Conservation (phyloP, 495 filamentous ascomycete genomes). For the Penicillium ucsense region DNA sequence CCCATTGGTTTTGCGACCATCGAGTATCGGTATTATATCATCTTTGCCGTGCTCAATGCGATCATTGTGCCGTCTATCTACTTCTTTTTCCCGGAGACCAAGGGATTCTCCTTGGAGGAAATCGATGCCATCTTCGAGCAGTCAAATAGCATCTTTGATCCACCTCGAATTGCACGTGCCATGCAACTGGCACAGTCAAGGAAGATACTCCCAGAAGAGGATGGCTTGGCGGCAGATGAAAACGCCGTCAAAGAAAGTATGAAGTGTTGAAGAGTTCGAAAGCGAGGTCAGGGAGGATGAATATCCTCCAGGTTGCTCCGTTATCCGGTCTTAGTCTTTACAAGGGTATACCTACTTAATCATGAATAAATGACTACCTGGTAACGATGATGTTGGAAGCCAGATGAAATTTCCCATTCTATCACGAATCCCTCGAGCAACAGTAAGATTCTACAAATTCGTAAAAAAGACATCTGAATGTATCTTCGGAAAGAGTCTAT, state of each 20-base stretch:
- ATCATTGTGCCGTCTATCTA: conserved; percentile 41
- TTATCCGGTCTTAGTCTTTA: too few relatives aligned
- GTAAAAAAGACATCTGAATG: too few relatives aligned
- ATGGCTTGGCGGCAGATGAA: conserved; percentile 2
- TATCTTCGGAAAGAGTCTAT: too few relatives aligned
- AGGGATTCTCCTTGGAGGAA: conserved; percentile 56
- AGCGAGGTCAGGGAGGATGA: too few relatives aligned
- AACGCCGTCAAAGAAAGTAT: conserved; percentile 2
- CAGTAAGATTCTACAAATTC: too few relatives aligned
- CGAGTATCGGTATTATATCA: conserved; percentile 38
- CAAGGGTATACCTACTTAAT: too few relatives aligned
- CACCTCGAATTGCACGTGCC: conserved; percentile 16
- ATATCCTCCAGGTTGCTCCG: too few relatives aligned
- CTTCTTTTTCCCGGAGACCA: conserved; percentile 50
- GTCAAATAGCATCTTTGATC: conserved; percentile 23
- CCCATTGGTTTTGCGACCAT: conserved; percentile 37
- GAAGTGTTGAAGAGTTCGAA: neutral
- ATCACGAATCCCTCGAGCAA: too few relatives aligned
- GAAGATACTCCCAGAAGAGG: conserved; percentile 2
- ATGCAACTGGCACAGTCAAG: conserved; percentile 9
- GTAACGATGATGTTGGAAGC: too few relatives aligned
- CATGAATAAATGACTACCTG: too few relatives aligned
- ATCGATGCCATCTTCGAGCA: conserved; percentile 59
- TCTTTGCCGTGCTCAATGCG: conserved; percentile 39
- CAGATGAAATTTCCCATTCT: too few relatives aligned